Evolutionary conservation across 805 yeast genomes (phyloP), one percentile per base, ranked within the genome.

Genomic region (Hagleromyces aurorensis): DNA sequence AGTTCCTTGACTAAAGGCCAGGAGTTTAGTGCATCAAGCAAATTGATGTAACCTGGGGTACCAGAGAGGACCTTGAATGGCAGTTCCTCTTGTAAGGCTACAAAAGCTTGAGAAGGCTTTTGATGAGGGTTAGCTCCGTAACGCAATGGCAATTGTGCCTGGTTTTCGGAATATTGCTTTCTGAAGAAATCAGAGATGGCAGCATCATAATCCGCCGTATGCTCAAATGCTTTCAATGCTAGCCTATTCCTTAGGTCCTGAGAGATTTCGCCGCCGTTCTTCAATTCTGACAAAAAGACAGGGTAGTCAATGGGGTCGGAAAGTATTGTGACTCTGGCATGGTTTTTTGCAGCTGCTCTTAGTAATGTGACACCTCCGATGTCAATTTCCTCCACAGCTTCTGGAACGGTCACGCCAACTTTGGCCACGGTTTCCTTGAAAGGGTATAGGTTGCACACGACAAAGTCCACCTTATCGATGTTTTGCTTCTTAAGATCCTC

Each of bases 81-180:
- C 44, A 91, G 72, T 46, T 76, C 76, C 44, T 79, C 81, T 50
- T 93, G 95, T 44, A 77, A 73, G 35, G 78, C 59, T 34, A 91
- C 94, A 55, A 63, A 91, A 31, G 97, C 96, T 69, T 91, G 98
- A 17, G 98, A 96, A 28, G 98, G 98, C 64, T 85, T 91, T 70
- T 91, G 98, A 63, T 91, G 97, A 37, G 98, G 98, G 69, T 91
- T 91, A 36, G 95, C 96, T 60, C 98, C 98, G 62, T 91, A 91
- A 69, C 98, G 79, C 52, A 91, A 72, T 16, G 96, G 89, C 61
- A 91, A 70, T 72, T 89, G 97, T 32, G 91, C 72, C 27, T 65
- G 67, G 57, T 78, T 81, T 65, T 89, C 97, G 29, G 94, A 73
- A 68, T 91, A 91, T 65, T 85, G 87, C 67, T 86, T 91, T 70